Percentiles rank a stretch among this genome's conserved stretches.
phyloP scores from a whole-genome alignment of 441 rosid species.

The Arabidopsis lyrata region DNA sequence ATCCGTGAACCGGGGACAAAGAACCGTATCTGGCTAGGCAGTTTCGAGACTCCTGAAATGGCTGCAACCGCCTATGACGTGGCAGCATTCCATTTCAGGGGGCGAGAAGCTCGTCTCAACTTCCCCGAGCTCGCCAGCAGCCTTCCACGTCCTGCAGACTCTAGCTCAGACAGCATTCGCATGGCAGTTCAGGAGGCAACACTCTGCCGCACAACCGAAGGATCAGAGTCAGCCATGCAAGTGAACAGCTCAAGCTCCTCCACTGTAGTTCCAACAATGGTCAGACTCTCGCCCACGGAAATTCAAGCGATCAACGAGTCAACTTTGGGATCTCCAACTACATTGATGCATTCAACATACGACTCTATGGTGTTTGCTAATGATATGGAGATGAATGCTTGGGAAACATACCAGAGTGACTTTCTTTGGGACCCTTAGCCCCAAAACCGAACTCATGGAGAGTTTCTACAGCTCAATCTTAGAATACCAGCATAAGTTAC shows the following conservation, averaged over 20 bases:
- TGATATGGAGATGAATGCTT: slow-evolving; percentile 37
- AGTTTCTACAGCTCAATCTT: slow-evolving; percentile 26
- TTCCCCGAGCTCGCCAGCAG: slow-evolving; percentile 61
- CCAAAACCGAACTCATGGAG: slow-evolving; percentile 6
- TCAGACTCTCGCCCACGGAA: slow-evolving; percentile 44
- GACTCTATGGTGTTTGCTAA: slow-evolving; percentile 27
- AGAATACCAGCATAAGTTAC: slow-evolving; percentile 12
- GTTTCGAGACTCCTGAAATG: slow-evolving; percentile 90
- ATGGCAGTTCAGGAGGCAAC: slow-evolving; percentile 80
- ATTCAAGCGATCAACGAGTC: slow-evolving; percentile 48
- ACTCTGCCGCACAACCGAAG: slow-evolving; percentile 36
- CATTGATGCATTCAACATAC: slow-evolving; percentile 36
- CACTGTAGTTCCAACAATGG: slow-evolving; percentile 33
- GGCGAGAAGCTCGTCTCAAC: slow-evolving; percentile 76
- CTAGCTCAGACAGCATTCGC: slow-evolving; percentile 65
- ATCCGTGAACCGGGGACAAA: slow-evolving; percentile 93
- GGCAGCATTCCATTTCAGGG: slow-evolving; percentile 80
- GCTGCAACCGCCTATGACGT: slow-evolving; percentile 91
- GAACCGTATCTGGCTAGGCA: slow-evolving; percentile 85
- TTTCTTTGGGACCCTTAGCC: slow-evolving; percentile 44
- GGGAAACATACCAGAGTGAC: slow-evolving; percentile 43
- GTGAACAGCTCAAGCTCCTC: slow-evolving; percentile 38
- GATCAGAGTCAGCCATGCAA: slow-evolving; percentile 37
- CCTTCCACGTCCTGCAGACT: slow-evolving; percentile 67
- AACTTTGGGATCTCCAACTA: slow-evolving; percentile 47